Evolutionary conservation across 345 rosid species (phyloP), one percentile per base, ranked within the genome.

Genomic region (Toxicodendron radicans): DNA sequence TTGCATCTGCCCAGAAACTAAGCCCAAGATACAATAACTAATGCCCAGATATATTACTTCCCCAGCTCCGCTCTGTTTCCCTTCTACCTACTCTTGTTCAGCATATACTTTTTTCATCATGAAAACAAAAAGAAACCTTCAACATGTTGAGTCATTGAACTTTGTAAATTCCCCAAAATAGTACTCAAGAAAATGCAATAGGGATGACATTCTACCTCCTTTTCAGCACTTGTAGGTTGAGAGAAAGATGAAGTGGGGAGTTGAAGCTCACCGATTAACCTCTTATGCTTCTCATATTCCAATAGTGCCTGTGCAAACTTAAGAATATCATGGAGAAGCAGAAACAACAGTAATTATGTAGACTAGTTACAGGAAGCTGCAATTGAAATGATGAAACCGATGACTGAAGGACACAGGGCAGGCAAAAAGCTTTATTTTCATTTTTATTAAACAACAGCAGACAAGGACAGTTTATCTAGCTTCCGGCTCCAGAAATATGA

Each of bases 211-310:
- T 72, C n/a, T 85, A 90, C 98, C 97, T 91, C 97, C 57, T 91
- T 91, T 78, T 87, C 94, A 79, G 81, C 83, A 75, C 76, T 82
- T 12, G 87, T 43, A 70, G 87, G 81, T 73, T 83, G 90, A 75
- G 80, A 83, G 71, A 70, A 70, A 43, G 95, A 81, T 45, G 90
- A 81, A 58, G 81, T 82, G 68, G 91, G 94, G 70, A 93, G 92
- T 74, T 86, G 87, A 73, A 93, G 89, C 81, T 87, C 95, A 48
- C 98, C 95, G 51, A 58, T 89, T 79, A 83, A 81, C 73, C 83
- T 85, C 76, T 88, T 84, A 83, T 81, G 72, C 82, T 87, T 93
- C 78, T 93, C 98, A 81, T 90, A 93, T 81, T 93, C 98, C 77
- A 93, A 82, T 33, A 93, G 90, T 70, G 98, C 87, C 98, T 93